Base-by-base conservation (phyloP, 805 yeast genomes). In the Monosporozyma aerobia region DNA sequence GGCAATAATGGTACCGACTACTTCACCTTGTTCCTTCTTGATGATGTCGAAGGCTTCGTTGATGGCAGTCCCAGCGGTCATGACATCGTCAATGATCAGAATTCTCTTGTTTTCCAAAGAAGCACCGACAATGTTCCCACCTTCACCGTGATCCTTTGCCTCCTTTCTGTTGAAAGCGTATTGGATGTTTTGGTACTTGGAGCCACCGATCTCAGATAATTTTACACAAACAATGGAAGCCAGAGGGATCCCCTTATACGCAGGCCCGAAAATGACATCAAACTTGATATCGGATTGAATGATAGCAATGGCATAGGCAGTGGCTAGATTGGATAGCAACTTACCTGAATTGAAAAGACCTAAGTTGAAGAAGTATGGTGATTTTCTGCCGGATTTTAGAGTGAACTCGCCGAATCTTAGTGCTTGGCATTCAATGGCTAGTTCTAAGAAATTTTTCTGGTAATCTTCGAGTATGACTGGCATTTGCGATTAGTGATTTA, bases 31-130 rank as follows among this genome's bases (percentile, higher is more conserved):
- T 59, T 82, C 92, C 27, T 72, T 71, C 5, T 63, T 70, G 61
- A 94, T 89, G 63, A 94, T 85, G 48, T 77, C 81, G 62, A 87
- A 86, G 0, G 98, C 97, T 72, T 94, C 98, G 62, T 86, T 86
- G 67, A 90, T 90, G 49, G 99, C 98, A 54, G 98, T 94, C 43
- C 99, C 99, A 1, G 98, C 98, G 55, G 98, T 92, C 83, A 92
- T 90, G 44, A 94, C 97, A 64, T 92, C 99, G 69, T 94, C 99
- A 56, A 92, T 89, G 62, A 94, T 87, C 62, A 94, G 73, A 25
- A 92, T 80, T 55, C 77, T 77, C 69, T 90, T 85, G 48, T 79
- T 86, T 55, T 77, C 77, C 61, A 92, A 77, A 5, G 80, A 70
- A 47, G 86, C 81, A 39, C 99, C 99, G 44, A 94, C 98, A 61